Conservation (phyloP, 148 eudicot species). For the Bassia scoparia region DNA sequence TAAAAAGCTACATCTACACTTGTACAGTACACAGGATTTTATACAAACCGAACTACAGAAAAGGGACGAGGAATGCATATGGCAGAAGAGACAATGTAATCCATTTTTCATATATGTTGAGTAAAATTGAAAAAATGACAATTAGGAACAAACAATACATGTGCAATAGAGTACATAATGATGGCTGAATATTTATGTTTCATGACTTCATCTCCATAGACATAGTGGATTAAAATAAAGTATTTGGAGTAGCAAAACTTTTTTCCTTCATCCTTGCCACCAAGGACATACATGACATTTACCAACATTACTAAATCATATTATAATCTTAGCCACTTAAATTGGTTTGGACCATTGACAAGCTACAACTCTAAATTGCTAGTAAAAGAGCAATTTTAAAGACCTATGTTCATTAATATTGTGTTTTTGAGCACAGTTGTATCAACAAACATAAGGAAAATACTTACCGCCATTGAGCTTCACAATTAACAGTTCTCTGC, state of each 20-base stretch:
- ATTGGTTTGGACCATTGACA: no score
- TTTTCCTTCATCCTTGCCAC: neutral
- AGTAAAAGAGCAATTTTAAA: no score
- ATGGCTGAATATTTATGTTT: neutral
- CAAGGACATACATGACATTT: neutral
- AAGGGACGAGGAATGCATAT: neutral
- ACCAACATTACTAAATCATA: no score
- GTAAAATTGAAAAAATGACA: neutral
- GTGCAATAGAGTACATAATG: neutral
- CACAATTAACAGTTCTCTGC: neutral
- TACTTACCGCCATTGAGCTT: constrained; percentile 31
- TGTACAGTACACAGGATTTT: neutral
- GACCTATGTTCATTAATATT: no score
- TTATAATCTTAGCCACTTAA: no score
- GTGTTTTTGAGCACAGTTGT: no score
- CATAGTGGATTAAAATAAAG: neutral
- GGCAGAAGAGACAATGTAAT: neutral
- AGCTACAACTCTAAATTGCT: no score
- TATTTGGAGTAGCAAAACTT: no score
- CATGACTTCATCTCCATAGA: neutral
- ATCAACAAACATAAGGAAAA: neutral
- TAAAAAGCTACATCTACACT: neutral
- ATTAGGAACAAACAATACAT: neutral
- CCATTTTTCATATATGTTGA: neutral
- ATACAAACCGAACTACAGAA: neutral